phyloP scores from a whole-genome alignment of 306 rosid species.

The Cucurbita pepo region DNA sequence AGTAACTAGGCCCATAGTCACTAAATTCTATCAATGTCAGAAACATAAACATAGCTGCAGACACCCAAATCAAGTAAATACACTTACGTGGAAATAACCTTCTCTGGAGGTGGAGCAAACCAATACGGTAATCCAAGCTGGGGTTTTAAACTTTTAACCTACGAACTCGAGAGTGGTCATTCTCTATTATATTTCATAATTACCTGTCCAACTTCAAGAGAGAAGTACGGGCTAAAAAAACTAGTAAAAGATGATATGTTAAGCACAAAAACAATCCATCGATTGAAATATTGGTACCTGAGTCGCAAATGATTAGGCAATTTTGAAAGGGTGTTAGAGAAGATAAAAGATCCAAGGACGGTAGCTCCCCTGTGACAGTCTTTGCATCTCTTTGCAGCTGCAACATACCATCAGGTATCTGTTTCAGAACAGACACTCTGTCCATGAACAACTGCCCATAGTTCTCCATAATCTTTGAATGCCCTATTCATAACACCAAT shows the following conservation, averaged over 20 bases:
- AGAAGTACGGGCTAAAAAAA: constrained; percentile 12
- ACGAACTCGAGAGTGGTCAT: no score
- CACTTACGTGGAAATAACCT: constrained; percentile 40
- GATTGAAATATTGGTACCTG: constrained; percentile 27
- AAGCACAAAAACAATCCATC: constrained; percentile 1
- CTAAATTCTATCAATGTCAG: background rate
- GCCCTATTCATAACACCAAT: constrained; percentile 22
- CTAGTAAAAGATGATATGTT: constrained; percentile 1
- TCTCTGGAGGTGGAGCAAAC: constrained; percentile 46
- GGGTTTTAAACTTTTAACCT: no score
- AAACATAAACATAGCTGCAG: constrained; percentile 3
- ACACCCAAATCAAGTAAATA: constrained; percentile 10
- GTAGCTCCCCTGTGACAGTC: constrained; percentile 24
- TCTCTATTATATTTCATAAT: constrained; percentile 46
- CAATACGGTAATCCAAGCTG: constrained; percentile 86
- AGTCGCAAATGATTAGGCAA: constrained; percentile 51
- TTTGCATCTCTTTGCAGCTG: constrained; percentile 24
- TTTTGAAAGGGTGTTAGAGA: constrained; percentile 43
- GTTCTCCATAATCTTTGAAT: constrained; percentile 40
- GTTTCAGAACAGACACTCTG: constrained; percentile 43
- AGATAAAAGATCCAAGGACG: constrained; percentile 47
- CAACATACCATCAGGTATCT: constrained; percentile 30
- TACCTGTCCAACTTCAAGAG: constrained; percentile 62
- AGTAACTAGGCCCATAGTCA: background rate
- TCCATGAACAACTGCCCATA: constrained; percentile 33